These are phyloP conservation scores for Russula griseocarnosa DNA, from an alignment of 768 basidiomycete species.

Conservation along the genomic window DNA sequence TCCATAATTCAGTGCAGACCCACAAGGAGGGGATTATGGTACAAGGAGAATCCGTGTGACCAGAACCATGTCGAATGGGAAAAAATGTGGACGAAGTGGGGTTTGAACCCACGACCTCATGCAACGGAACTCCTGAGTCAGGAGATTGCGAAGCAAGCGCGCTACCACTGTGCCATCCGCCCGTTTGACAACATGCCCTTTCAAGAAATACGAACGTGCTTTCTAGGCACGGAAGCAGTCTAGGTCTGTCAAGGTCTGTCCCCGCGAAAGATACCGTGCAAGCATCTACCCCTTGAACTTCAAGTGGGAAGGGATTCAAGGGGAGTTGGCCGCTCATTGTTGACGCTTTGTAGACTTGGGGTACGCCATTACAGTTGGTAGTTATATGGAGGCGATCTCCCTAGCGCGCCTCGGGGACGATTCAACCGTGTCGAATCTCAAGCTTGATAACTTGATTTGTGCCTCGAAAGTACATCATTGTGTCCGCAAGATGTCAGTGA, in stretches of 20 bases:
- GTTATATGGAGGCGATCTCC: neutral
- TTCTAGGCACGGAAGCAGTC: too few species aligned
- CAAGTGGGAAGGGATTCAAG: too few species aligned
- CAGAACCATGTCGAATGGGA: neutral
- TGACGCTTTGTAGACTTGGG: neutral
- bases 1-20: too few species aligned
- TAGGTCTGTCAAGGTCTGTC: too few species aligned
- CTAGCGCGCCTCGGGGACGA: neutral
- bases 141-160: conserved; percentile 27
- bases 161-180: conserved; percentile 29
- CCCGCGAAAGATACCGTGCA: too few species aligned
- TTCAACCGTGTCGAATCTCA: neutral
- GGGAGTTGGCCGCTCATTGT: neutral
- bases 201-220: neutral
- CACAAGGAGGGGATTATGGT: too few species aligned
- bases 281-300: too few species aligned
- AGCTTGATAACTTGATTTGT: too few species aligned
- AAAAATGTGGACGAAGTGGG: conserved; percentile 27
- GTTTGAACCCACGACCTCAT: conserved; percentile 29
- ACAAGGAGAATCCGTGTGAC: too few species aligned
- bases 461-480: too few species aligned
- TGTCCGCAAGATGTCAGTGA: neutral
- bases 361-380: neutral
- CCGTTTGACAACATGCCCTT: neutral
- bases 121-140: conserved; percentile 13